Evolutionary conservation across 371 early-diverging fungal genomes (phyloP), one percentile per base, ranked within the genome.

Genomic region (Saksenaea vasiformis): DNA sequence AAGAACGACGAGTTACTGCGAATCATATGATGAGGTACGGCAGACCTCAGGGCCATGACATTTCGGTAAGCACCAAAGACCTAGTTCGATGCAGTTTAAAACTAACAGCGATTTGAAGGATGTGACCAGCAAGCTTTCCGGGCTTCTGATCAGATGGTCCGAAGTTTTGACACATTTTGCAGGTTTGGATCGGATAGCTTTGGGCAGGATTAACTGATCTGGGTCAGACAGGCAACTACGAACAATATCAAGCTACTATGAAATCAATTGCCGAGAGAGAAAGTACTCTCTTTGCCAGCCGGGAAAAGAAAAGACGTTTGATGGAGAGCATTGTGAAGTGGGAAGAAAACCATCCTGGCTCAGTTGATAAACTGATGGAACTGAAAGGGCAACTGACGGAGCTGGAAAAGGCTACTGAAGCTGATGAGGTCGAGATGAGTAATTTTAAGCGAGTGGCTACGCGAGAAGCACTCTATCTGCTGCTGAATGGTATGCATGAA

Each of bases 401-500:
- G 36, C 41, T 76, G 5, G 73, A 76, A 31, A 47, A 53, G 27
- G 61, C 66, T 2, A 70, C 68, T 1, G 61, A 62, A 22, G 64
- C 66, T 1, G 76, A 68, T 36, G 78, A 78, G 44, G 59, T 64
- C 0, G 78, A 78, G 5, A 67, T 77, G 64, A 61, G 60, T n/a
- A 78, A 77, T n/a, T 77, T 70, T 37, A 77, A 72, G 54, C 64
- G 78, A 5, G 69, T 78, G 3, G 78, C 78, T 3, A 69, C 70
- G 1, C 63, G 75, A n/a, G 78, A 80, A 56, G 73, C 71, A 0
- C 59, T 80, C 8, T 80, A 80, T 60, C 55, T 72, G 2, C 41
- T 80, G 7, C 51, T 80, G 19, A 78, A 80, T 34, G 77, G 76
- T 3, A 76, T 80, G 78, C 67, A 72, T 59, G 75, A 78, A 24